Percentiles rank a stretch among this genome's conserved stretches.
Conservation (phyloP, 1,139 yeast species). For the Taiozyma onychis region DNA sequence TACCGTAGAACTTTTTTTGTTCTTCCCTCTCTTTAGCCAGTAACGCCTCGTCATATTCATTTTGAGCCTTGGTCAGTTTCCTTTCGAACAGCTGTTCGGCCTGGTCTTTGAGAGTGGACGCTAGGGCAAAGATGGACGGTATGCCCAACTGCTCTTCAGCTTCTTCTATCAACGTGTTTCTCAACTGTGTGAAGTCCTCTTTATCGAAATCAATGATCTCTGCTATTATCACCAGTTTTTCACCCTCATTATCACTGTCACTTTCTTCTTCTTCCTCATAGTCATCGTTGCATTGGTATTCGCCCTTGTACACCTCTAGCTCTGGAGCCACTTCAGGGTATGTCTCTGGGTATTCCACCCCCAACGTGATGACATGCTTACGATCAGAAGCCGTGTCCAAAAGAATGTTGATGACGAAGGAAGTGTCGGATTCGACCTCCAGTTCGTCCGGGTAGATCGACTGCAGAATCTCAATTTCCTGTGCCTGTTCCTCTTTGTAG, state of each 20-base stretch:
- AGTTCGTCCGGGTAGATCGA: constrained; percentile 93
- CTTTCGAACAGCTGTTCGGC: constrained; percentile 62
- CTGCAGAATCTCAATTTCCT: constrained; percentile 78
- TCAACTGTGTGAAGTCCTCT: constrained; percentile 39
- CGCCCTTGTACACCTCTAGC: constrained; percentile 34
- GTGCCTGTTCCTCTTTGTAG: constrained; percentile 65
- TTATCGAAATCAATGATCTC: constrained; percentile 49
- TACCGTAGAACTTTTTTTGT: constrained; percentile 69
- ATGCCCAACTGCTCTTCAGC: constrained; percentile 80
- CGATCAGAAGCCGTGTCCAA: constrained; percentile 58
- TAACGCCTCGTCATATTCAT: constrained; percentile 50
- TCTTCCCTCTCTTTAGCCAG: constrained; percentile 62
- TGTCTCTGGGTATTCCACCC: constrained; percentile 59
- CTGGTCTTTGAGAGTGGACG: constrained; percentile 71
- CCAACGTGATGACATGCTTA: constrained; percentile 45
- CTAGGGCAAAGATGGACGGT: constrained; percentile 79
- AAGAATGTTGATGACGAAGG: constrained; percentile 40
- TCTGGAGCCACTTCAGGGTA: constrained; percentile 71
- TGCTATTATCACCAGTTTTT: constrained; percentile 44
- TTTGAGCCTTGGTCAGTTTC: constrained; percentile 52
- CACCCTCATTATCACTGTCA: constrained; percentile 37
- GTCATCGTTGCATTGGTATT: constrained; percentile 38
- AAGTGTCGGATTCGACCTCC: constrained; percentile 32
- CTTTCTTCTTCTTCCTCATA: constrained; percentile 37
- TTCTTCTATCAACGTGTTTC: constrained; percentile 43